phyloP scores from a whole-genome alignment of 495 filamentous ascomycete genomes.

The Daldinia vernicosa region DNA sequence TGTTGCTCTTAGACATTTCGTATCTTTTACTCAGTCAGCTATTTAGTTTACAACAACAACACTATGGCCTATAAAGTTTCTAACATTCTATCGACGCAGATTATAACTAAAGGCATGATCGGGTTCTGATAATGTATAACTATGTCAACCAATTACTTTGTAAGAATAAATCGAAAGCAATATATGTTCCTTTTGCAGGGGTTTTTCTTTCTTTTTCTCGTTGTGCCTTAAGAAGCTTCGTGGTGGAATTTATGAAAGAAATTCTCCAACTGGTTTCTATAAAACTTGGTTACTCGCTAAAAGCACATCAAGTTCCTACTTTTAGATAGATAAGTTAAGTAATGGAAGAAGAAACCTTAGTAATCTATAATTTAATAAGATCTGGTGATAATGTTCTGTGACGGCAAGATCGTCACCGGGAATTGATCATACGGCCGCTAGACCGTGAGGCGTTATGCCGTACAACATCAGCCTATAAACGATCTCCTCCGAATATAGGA shows the following conservation, averaged over 20 bases:
- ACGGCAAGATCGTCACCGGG: not conserved
- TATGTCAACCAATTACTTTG: not conserved
- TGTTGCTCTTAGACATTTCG: not conserved
- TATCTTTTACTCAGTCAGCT: not conserved
- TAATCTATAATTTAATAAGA: not conserved
- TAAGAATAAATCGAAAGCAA: too few species aligned
- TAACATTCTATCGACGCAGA: not conserved
- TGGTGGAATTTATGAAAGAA: not conserved
- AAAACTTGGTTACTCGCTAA: not conserved
- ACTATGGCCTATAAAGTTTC: not conserved
- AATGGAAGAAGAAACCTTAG: not conserved
- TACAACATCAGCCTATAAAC: constrained; percentile 9
- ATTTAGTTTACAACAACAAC: too few species aligned
- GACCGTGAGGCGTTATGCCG: constrained; percentile 16
- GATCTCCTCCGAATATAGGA: constrained; percentile 2
- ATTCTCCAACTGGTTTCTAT: not conserved
- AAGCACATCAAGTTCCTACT: not conserved
- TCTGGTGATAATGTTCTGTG: not conserved
- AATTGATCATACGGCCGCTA: constrained; percentile 4
- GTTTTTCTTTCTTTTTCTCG: too few species aligned
- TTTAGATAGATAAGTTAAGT: too few species aligned
- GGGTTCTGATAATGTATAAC: not conserved
- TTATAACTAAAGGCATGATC: not conserved
- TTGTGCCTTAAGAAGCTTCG: not conserved
- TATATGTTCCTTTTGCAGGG: too few species aligned